Evolutionary conservation across 106 monocot species (phyloP).

Genomic region (Acorus gramineus): DNA sequence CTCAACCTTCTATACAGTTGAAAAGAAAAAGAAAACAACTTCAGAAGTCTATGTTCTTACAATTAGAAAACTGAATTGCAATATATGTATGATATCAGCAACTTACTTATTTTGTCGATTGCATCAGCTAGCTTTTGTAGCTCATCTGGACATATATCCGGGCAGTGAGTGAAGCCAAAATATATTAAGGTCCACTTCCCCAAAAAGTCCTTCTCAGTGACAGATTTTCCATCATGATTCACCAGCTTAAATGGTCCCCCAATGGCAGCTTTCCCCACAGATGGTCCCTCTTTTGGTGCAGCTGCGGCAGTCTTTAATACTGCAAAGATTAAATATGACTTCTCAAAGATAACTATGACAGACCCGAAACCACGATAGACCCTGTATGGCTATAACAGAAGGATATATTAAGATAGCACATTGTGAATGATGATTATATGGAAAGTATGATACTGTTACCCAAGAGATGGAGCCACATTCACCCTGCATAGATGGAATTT

Average conservation of each 20-base stretch:
- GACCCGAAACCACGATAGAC: too few species aligned
- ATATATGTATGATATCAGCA: background rate
- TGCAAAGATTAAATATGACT: slow-evolving; percentile 7
- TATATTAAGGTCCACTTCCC: slow-evolving; percentile 93
- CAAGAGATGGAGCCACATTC: too few species aligned
- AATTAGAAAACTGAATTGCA: too few species aligned
- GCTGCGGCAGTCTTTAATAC: slow-evolving; percentile 58
- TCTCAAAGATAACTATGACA: too few species aligned
- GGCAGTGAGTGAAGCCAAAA: slow-evolving; percentile 97
- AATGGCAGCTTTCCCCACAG: slow-evolving; percentile 85
- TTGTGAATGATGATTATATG: too few species aligned
- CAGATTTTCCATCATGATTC: slow-evolving; percentile 66
- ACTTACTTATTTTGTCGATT: slow-evolving; percentile 87
- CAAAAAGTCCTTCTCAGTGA: slow-evolving; percentile 74
- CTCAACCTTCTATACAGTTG: too few species aligned
- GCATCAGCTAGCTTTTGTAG: slow-evolving; percentile 76
- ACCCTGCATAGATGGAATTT: too few species aligned
- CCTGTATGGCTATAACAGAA: too few species aligned
- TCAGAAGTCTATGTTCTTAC: too few species aligned
- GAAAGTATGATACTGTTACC: too few species aligned
- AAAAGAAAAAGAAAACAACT: too few species aligned
- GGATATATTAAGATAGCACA: too few species aligned
- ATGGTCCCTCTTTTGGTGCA: slow-evolving; percentile 61
- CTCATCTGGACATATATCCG: slow-evolving; percentile 97
- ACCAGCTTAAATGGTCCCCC: slow-evolving; percentile 83